Evolutionary conservation across 495 filamentous ascomycete genomes (phyloP).

Genomic region (Corynascus novoguineensis): DNA sequence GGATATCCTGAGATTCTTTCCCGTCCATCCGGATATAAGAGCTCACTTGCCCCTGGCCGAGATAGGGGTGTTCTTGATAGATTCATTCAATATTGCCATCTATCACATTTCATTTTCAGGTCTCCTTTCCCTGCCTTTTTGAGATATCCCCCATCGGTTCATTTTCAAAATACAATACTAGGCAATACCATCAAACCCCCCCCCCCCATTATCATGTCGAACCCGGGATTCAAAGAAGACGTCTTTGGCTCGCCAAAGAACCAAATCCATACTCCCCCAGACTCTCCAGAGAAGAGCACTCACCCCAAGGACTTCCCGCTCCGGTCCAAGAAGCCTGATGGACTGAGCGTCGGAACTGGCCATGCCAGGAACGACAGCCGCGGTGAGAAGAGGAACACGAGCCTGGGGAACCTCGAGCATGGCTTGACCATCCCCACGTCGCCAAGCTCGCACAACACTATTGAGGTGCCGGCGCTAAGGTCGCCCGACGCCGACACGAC

Average conservation of each 20-base stretch:
- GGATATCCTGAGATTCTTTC: background rate
- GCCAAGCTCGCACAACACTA: constrained; percentile 38
- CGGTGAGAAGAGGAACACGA: constrained; percentile 5
- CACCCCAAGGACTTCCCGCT: constrained; percentile 2
- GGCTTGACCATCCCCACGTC: constrained; percentile 23
- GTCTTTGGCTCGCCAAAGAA: constrained; percentile 41
- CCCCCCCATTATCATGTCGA: constrained; percentile 59
- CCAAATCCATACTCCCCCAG: constrained; percentile 20
- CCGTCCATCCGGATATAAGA: background rate
- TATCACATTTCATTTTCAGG: background rate
- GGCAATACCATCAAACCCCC: no score
- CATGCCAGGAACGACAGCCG: constrained; percentile 6
- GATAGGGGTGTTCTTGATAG: background rate
- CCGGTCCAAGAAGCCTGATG: constrained; percentile 17
- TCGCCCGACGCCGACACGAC: constrained; percentile 64
- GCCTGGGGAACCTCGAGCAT: constrained; percentile 18
- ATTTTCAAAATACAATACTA: no score
- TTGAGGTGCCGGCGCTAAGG: constrained; percentile 67
- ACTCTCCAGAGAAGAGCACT: constrained; percentile 16
- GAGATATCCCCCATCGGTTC: no score
- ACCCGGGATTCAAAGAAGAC: constrained; percentile 49
- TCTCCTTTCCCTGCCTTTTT: no score
- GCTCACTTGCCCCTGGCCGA: background rate
- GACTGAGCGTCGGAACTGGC: constrained; percentile 21
- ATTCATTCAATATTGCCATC: background rate